Percentiles rank a stretch among this genome's conserved stretches.
phyloP scores from a whole-genome alignment of 1,139 yeast genomes.

The Yamadazyma trypodendri region DNA sequence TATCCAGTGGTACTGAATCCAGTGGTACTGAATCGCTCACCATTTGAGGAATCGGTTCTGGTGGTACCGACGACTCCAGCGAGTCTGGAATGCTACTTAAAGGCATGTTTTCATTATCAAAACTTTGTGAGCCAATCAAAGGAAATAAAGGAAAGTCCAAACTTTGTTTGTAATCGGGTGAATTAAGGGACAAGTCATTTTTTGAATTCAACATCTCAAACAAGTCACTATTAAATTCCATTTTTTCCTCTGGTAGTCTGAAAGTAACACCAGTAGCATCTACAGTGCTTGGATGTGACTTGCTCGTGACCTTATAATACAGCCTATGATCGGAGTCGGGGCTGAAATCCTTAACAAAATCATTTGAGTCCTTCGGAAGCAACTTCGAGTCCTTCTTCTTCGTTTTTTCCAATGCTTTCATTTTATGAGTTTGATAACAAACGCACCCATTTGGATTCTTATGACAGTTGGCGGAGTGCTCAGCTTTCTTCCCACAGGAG shows the following conservation, averaged over 20 bases:
- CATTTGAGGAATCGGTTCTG: conserved; percentile 1
- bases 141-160: conserved; percentile 51
- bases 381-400: conserved; percentile 20
- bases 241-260: conserved; percentile 4
- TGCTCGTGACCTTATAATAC: not conserved
- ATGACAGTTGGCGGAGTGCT: conserved; percentile 50
- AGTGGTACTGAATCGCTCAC: not conserved
- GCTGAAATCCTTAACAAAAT: conserved; percentile 1
- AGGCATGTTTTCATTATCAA: conserved; percentile 40
- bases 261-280: not conserved
- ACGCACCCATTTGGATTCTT: conserved; percentile 54
- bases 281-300: not conserved
- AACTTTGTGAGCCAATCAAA: conserved; percentile 46
- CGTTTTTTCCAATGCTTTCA: conserved; percentile 23
- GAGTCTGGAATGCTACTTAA: conserved; percentile 28
- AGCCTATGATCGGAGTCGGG: not conserved
- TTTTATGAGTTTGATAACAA: conserved; percentile 35
- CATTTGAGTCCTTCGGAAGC: not conserved
- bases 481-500: conserved; percentile 64
- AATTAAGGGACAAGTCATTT: conserved; percentile 1
- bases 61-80: conserved; percentile 7
- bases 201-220: conserved; percentile 8
- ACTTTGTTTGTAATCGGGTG: conserved; percentile 3
- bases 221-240: conserved; percentile 8
- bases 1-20: not conserved